Evolutionary conservation across 495 filamentous ascomycete species (phyloP).

Genomic region (Penicillium riverlandense): DNA sequence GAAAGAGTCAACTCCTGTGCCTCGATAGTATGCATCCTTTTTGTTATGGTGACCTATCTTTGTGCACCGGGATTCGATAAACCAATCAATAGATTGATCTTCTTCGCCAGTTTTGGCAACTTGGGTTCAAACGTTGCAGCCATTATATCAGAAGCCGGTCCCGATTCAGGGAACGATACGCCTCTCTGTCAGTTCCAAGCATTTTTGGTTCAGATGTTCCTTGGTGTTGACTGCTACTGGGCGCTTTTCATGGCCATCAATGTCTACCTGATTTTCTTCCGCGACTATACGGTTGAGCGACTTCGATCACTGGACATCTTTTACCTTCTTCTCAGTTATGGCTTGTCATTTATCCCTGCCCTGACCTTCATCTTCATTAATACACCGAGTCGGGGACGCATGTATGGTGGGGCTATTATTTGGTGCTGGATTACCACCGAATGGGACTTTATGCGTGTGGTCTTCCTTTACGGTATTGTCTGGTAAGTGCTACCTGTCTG

Average conservation of each 20-base stretch:
- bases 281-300: constrained; percentile 50
- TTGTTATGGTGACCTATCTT: constrained; percentile 5
- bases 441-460: constrained; percentile 62
- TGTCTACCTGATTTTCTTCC: constrained; percentile 72
- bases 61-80: constrained; percentile 27
- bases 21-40: constrained; percentile 1
- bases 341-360: constrained; percentile 56
- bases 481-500: constrained; percentile 41
- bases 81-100: constrained; percentile 71
- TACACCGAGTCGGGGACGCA: constrained; percentile 26
- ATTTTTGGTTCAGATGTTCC: constrained; percentile 57
- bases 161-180: constrained; percentile 23
- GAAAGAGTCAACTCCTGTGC: constrained; percentile 8
- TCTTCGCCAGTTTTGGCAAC: constrained; percentile 71
- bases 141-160: constrained; percentile 49
- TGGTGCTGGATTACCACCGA: constrained; percentile 69
- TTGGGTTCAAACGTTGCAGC: constrained; percentile 63
- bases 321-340: constrained; percentile 62
- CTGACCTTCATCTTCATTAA: constrained; percentile 52
- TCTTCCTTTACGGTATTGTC: constrained; percentile 65
- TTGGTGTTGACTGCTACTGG: constrained; percentile 61
- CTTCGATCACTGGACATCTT: constrained; percentile 57
- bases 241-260: constrained; percentile 71
- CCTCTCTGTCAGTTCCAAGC: constrained; percentile 61
- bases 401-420: constrained; percentile 63